phyloP scores from a whole-genome alignment of 176 grass and related monocot species.

The Bolboschoenus planiculmis region DNA sequence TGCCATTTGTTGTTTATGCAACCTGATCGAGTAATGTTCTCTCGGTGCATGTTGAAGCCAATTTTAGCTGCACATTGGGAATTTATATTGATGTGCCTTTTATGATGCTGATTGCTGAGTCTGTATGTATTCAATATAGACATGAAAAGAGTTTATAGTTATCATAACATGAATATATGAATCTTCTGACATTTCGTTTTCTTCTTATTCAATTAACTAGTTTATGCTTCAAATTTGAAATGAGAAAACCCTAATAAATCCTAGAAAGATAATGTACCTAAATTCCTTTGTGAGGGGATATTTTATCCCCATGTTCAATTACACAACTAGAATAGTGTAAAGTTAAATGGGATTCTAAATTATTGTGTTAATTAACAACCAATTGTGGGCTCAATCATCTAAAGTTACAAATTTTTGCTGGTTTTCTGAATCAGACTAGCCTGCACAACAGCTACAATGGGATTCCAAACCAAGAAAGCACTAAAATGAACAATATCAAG shows the following conservation, averaged over 20 bases:
- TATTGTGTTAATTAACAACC: background rate
- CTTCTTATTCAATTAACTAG: background rate
- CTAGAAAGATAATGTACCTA: background rate
- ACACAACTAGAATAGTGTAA: background rate
- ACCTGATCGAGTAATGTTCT: constrained; percentile 18
- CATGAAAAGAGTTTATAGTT: background rate
- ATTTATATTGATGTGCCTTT: background rate
- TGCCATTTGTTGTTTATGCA: constrained; percentile 50
- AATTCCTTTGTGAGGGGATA: background rate
- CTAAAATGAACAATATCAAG: background rate
- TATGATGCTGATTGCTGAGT: background rate
- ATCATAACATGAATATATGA: background rate
- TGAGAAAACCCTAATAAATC: background rate
- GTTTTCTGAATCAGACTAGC: background rate
- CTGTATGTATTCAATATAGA: background rate
- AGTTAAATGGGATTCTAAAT: background rate
- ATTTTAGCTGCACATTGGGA: background rate
- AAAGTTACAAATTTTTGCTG: background rate
- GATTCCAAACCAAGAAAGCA: background rate
- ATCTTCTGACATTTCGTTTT: no score
- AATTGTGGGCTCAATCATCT: background rate
- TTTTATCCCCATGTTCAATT: no score
- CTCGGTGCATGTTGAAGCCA: background rate
- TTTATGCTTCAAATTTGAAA: background rate
- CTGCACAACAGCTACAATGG: background rate